Percentiles rank a stretch among this genome's conserved stretches.
These are phyloP conservation scores for Thelonectria olida DNA, from an alignment of 2,329 filamentous ascomycete species.

Conservation along the genomic window DNA sequence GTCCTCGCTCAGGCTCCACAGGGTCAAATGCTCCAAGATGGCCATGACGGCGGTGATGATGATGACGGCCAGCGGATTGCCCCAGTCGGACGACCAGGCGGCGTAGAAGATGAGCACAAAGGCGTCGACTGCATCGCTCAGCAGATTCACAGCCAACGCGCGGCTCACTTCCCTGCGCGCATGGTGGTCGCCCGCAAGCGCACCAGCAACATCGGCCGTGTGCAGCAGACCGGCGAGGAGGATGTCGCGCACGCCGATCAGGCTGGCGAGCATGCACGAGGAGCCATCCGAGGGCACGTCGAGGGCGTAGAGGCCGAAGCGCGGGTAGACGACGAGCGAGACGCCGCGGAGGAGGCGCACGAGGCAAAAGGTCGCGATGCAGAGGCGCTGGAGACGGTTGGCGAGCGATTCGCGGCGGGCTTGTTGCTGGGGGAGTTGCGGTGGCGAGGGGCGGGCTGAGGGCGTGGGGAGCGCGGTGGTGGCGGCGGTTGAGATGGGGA, in stretches of 20 bases:
- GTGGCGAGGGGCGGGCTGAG: background rate
- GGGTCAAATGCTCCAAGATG: constrained; percentile 44
- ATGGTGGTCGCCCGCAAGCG: constrained; percentile 14
- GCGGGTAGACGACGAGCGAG: constrained; percentile 40
- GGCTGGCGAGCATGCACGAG: constrained; percentile 42
- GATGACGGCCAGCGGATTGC: constrained; percentile 42
- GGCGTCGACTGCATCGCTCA: constrained; percentile 47
- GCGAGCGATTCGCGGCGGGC: constrained; percentile 14
- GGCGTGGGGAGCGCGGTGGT: constrained; percentile 22
- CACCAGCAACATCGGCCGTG: constrained; percentile 33
- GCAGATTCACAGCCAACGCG: constrained; percentile 42
- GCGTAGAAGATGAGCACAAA: constrained; percentile 47
- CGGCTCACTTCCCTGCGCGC: constrained; percentile 41
- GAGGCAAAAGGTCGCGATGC: constrained; percentile 36
- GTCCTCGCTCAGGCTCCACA: constrained; percentile 46
- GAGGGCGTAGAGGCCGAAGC: constrained; percentile 42
- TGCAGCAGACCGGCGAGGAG: constrained; percentile 43
- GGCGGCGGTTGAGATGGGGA: constrained; percentile 37
- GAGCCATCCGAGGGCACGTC: constrained; percentile 40
- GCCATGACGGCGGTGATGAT: constrained; percentile 43
- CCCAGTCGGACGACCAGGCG: constrained; percentile 43
- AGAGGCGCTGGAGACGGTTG: constrained; percentile 33
- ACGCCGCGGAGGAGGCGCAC: constrained; percentile 43
- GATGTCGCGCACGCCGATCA: constrained; percentile 45
- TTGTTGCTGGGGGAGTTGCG: background rate